Conservation (phyloP, 257 asterid species). For the Eustoma russellianum region DNA sequence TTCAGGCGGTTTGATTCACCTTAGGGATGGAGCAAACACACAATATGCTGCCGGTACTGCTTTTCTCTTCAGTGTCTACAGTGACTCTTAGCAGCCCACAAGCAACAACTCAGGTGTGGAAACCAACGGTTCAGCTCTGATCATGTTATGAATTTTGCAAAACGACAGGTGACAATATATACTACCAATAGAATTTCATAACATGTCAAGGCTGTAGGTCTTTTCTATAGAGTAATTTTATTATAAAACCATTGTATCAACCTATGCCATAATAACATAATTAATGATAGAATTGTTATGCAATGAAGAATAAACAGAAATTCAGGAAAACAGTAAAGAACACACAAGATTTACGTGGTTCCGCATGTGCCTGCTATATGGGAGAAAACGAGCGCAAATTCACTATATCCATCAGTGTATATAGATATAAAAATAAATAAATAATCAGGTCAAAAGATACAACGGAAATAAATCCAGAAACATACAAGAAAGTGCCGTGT, state of each 20-base stretch:
- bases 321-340: too few relatives aligned
- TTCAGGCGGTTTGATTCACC: slow-evolving; percentile 57
- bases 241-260: too few relatives aligned
- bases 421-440: too few relatives aligned
- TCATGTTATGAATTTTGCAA: slow-evolving; percentile 41
- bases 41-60: slow-evolving; percentile 69
- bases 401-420: too few relatives aligned
- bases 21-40: slow-evolving; percentile 79
- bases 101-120: slow-evolving; percentile 43
- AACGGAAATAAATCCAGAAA: not conserved
- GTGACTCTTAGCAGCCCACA: slow-evolving; percentile 40
- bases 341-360: too few relatives aligned
- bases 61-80: slow-evolving; percentile 46
- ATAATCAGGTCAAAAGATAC: too few relatives aligned
- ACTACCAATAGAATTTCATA: not conserved
- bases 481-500: not conserved
- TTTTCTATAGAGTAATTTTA: too few relatives aligned
- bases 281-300: too few relatives aligned
- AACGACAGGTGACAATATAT: slow-evolving; percentile 41
- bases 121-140: slow-evolving; percentile 19
- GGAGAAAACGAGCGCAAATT: too few relatives aligned
- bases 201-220: not conserved
- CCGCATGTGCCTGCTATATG: too few relatives aligned
- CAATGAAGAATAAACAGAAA: too few relatives aligned
- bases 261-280: too few relatives aligned